A percentile compares a stretch with the other conserved stretches of the same genome.
phyloP scores from a whole-genome alignment of 2,329 filamentous ascomycete species.

The Neodidymelliopsis sp. region DNA sequence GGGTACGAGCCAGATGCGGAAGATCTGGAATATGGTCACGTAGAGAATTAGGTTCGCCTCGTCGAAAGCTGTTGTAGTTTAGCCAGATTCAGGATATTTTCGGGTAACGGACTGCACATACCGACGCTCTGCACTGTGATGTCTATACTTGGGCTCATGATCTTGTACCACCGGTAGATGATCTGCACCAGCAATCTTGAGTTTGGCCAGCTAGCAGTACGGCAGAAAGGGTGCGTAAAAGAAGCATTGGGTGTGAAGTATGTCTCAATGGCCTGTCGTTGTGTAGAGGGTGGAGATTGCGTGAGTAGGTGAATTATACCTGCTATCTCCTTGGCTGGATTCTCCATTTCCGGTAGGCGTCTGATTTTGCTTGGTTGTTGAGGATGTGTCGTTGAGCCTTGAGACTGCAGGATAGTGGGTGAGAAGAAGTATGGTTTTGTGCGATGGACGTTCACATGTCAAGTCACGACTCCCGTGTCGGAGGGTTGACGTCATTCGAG shows the following conservation, averaged over 20 bases:
- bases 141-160: conserved; percentile 77
- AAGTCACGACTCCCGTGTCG: not conserved
- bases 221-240: conserved; percentile 81
- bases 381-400: not conserved
- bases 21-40: conserved; percentile 75
- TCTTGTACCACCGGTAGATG: conserved; percentile 78
- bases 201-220: conserved; percentile 65
- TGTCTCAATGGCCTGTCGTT: conserved; percentile 69
- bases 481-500: not conserved
- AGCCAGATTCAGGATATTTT: not conserved
- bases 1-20: conserved; percentile 79
- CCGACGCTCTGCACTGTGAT: conserved; percentile 69
- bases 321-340: conserved; percentile 65
- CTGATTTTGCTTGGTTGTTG: too few relatives aligned
- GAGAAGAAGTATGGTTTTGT: not conserved
- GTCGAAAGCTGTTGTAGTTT: conserved; percentile 68
- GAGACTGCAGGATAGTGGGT: not conserved
- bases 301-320: conserved; percentile 73
- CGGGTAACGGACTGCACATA: conserved; percentile 35
- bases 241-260: conserved; percentile 77
- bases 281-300: conserved; percentile 70
- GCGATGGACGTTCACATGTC: not conserved
- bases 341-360: not conserved
- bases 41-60: conserved; percentile 72
- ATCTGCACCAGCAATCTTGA: conserved; percentile 72